Evolutionary conservation across 2,329 filamentous ascomycete species (phyloP), one percentile per base, ranked within the genome.

Genomic region (Bipolaris sorokiniana): DNA sequence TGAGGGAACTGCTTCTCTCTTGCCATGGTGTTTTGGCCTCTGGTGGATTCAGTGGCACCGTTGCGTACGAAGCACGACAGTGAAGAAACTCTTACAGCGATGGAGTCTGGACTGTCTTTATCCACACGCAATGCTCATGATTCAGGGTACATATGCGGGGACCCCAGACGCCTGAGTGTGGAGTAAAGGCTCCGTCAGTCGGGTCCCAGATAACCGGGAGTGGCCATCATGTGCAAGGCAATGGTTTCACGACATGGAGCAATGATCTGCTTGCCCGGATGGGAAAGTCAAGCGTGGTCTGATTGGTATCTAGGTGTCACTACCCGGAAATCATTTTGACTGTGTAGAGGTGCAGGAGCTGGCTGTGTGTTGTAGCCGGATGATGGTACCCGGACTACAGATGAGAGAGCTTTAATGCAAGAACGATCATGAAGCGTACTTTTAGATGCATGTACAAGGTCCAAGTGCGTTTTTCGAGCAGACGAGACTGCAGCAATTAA

Each of bases 1-100:
- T 66, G 59, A 7, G 51, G 54, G 31, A 53, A 45, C 22, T 54
- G 58, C 56, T 69, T 69, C 46, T 69, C 62, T 45, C 62, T 65
- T 20, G 61, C 62, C 67, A 70, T 69, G 37, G 18, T 59, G 50
- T n/a, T 16, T 45, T 36, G 18, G 23, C 15, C 37, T 33, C 45
- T 50, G 11, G 15, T 9, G 3, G 42, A 38, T 26, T 44, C 10
- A 22, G 23, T 44, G 31, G 42, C 15, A 42, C 20, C n/a, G 7
- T 41, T 38, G 26, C 28, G n/a, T 13, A 31, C 28, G 10, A 20
- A 41, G 42, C n/a, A 26, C 11, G 31, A 18, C 28, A 36, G 15
- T 28, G 15, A 48, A 28, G 42, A 15, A 11, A 38, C 20, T 11
- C 34, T 33, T 18, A 37, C 18, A n/a, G 22, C 22, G 7, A 44